Conservation (phyloP, 2,329 filamentous ascomycete species). For the Ophiostoma fasciatum region DNA sequence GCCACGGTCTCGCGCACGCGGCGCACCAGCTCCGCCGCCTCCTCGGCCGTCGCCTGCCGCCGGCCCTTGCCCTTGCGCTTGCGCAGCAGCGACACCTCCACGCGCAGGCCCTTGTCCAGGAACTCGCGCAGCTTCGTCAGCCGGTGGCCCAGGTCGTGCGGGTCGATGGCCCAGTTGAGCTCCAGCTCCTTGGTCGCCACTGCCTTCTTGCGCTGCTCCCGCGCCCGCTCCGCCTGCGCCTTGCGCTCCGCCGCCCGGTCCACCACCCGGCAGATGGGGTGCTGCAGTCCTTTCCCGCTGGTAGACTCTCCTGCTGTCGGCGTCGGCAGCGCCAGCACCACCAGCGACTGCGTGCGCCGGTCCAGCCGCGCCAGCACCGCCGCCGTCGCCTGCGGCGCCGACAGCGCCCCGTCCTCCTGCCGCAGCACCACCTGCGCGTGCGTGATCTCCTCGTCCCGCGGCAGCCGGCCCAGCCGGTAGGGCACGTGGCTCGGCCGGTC, state of each 20-base stretch:
- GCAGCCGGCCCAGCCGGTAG: slow-evolving; percentile 19
- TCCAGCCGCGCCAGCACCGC: slow-evolving; percentile 27
- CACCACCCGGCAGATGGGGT: slow-evolving; percentile 57
- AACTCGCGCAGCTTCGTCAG: slow-evolving; percentile 54
- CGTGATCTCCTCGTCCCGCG: slow-evolving; percentile 30
- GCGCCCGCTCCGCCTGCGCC: slow-evolving; percentile 27
- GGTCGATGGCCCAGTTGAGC: slow-evolving; percentile 74
- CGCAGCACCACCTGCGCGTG: slow-evolving; percentile 19
- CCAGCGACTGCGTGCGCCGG: slow-evolving; percentile 22
- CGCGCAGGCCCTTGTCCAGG: slow-evolving; percentile 56
- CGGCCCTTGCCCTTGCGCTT: slow-evolving; percentile 48
- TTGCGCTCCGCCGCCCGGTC: slow-evolving; percentile 37
- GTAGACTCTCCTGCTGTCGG: no score
- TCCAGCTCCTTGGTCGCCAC: slow-evolving; percentile 61
- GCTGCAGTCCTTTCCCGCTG: slow-evolving; percentile 11
- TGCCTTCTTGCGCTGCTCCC: slow-evolving; percentile 23
- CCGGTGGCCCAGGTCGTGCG: slow-evolving; percentile 59
- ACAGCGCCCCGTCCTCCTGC: slow-evolving; percentile 22
- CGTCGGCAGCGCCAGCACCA: slow-evolving; percentile 25
- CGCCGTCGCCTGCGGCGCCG: slow-evolving; percentile 23
- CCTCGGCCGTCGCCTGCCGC: slow-evolving; percentile 41
- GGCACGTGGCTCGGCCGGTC: no score
- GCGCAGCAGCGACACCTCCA: slow-evolving; percentile 56
- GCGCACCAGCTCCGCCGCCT: slow-evolving; percentile 43
- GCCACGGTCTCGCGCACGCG: slow-evolving; percentile 20